Evolutionary conservation across 768 basidiomycete species (phyloP).

Genomic region (Amanita thiersii): DNA sequence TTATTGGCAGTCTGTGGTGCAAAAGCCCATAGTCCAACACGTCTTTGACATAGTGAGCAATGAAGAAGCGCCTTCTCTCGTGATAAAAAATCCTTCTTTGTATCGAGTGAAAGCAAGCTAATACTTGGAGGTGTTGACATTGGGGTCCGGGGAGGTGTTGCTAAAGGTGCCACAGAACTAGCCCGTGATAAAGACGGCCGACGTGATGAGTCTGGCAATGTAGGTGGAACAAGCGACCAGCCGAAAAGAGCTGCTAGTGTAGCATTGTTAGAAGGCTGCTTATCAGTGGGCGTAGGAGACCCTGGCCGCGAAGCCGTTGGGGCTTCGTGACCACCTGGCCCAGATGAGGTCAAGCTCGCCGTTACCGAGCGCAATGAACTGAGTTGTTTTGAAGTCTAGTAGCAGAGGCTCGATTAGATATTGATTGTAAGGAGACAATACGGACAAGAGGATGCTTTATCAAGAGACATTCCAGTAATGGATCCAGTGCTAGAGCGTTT

Average conservation of each 20-base stretch:
- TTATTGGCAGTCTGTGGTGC: conserved; percentile 5
- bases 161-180: conserved; percentile 17
- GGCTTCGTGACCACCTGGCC: conserved; percentile 12
- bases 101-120: conserved; percentile 3
- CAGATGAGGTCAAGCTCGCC: background rate
- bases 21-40: conserved; percentile 76
- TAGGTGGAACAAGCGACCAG: conserved; percentile 35
- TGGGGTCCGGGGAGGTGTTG: conserved; percentile 15
- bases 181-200: conserved; percentile 24
- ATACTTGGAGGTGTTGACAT: background rate
- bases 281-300: conserved; percentile 7
- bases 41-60: conserved; percentile 68
- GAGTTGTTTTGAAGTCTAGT: conserved; percentile 51
- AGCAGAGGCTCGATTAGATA: background rate
- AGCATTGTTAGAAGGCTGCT: conserved; percentile 30
- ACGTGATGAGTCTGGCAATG: conserved; percentile 21
- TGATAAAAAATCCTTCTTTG: background rate
- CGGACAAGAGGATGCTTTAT: conserved; percentile 72
- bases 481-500: conserved; percentile 44
- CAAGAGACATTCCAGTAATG: conserved; percentile 41
- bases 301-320: conserved; percentile 10
- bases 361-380: conserved; percentile 35
- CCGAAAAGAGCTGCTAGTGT: conserved; percentile 42
- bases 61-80: conserved; percentile 49
- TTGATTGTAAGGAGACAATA: conserved; percentile 7